phyloP scores from a whole-genome alignment of 164 flowering plant genomes.

The Magnolia kwangsiensis region DNA sequence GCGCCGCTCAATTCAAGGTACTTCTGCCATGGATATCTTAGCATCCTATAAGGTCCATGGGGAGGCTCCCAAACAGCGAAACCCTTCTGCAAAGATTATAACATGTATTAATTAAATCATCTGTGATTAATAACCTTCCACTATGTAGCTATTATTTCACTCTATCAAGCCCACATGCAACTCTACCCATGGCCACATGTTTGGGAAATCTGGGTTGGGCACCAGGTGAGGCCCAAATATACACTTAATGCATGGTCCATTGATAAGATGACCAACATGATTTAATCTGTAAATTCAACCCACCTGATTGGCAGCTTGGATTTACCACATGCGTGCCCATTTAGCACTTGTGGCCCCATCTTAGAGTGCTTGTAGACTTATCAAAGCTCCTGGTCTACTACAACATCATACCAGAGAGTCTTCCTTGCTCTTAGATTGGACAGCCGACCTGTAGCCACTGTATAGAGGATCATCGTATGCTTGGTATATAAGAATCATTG shows the following conservation, averaged over 20 bases:
- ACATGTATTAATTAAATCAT: background rate
- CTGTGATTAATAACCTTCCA: too few species aligned
- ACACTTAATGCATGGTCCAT: too few species aligned
- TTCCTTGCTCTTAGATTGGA: conserved; percentile 75
- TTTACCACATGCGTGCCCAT: too few species aligned
- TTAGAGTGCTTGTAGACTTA: background rate
- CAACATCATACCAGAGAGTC: conserved; percentile 48
- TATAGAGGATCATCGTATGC: conserved; percentile 77
- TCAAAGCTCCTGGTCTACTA: background rate
- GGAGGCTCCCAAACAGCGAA: conserved; percentile 96
- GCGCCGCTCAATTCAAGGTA: conserved; percentile 79
- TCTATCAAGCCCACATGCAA: too few species aligned
- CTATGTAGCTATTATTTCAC: too few species aligned
- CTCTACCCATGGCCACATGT: too few species aligned
- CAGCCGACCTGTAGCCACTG: conserved; percentile 74
- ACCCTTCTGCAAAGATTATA: conserved; percentile 39
- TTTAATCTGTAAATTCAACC: too few species aligned
- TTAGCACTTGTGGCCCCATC: background rate
- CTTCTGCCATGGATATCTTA: conserved; percentile 74
- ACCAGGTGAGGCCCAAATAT: too few species aligned
- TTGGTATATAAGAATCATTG: conserved; percentile 74
- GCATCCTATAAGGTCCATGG: conserved; percentile 71
- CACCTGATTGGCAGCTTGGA: too few species aligned
- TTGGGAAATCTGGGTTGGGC: too few species aligned
- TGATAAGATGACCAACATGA: too few species aligned